phyloP scores from a whole-genome alignment of 306 rosid species.

The Rosa lucieae region DNA sequence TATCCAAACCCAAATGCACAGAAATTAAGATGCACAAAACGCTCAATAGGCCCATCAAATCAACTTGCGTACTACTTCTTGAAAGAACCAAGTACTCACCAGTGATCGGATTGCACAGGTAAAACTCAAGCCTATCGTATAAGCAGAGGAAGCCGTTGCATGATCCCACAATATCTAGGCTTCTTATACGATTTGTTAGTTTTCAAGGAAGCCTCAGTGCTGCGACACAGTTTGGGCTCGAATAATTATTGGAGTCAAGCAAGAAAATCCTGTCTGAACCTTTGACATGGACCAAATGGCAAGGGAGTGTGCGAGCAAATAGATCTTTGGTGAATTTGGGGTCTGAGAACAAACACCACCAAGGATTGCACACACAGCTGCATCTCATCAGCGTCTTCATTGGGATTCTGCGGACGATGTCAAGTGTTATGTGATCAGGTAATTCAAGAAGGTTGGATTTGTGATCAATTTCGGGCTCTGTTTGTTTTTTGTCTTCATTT shows the following conservation, averaged over 20 bases:
- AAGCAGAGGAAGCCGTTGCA: conserved; percentile 1
- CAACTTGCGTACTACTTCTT: no score
- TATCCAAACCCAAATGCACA: not conserved
- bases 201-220: no score
- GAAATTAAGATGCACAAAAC: not conserved
- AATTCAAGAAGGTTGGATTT: not conserved
- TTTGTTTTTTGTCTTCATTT: not conserved
- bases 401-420: not conserved
- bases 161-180: not conserved
- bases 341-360: not conserved
- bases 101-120: not conserved
- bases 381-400: no score
- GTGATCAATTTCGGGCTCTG: not conserved
- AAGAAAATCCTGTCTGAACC: no score
- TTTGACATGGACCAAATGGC: no score
- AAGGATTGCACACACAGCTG: not conserved
- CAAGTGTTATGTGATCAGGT: not conserved
- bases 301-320: not conserved
- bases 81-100: not conserved
- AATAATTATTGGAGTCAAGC: no score
- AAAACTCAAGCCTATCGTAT: not conserved
- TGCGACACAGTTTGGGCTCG: no score
- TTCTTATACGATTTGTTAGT: no score
- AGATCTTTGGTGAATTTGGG: not conserved
- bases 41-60: no score